Evolutionary conservation across 441 rosid genomes (phyloP).

Genomic region (Adansonia madagascariensis): DNA sequence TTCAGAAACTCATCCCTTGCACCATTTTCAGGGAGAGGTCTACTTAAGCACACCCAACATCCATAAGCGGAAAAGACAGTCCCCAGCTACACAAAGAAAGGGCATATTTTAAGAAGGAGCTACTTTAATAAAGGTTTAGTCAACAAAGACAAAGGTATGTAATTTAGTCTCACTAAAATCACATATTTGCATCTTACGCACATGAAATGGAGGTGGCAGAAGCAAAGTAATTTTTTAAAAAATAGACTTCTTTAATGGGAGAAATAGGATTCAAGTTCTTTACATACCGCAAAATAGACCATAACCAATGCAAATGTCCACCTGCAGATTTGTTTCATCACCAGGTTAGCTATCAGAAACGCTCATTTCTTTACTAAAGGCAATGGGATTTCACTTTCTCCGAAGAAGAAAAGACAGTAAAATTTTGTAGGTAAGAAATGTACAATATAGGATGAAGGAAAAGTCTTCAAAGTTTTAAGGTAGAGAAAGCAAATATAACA

Average conservation of each 20-base stretch:
- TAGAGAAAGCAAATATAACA: background rate
- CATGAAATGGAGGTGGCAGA: background rate
- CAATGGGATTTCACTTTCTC: background rate
- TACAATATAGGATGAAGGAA: background rate
- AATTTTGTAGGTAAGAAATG: background rate
- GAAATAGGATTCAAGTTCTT: background rate
- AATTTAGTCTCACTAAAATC: background rate
- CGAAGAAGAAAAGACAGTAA: background rate
- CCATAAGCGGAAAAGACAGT: constrained; percentile 69
- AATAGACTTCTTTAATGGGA: background rate
- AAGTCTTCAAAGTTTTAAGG: background rate
- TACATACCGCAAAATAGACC: constrained; percentile 78
- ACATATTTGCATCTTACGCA: background rate
- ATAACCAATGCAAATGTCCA: constrained; percentile 80
- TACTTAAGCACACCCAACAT: constrained; percentile 50
- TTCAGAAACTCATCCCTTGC: constrained; percentile 28
- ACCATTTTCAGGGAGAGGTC: constrained; percentile 32
- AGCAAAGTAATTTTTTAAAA: background rate
- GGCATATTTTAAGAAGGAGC: background rate
- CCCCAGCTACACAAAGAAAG: constrained; percentile 55
- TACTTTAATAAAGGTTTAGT: background rate
- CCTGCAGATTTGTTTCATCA: constrained; percentile 47
- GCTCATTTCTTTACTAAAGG: background rate
- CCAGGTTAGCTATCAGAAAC: constrained; percentile 2
- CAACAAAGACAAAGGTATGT: background rate